Evolutionary conservation across 129 eudicot species (phyloP).

Genomic region (Flaveria trinervia): DNA sequence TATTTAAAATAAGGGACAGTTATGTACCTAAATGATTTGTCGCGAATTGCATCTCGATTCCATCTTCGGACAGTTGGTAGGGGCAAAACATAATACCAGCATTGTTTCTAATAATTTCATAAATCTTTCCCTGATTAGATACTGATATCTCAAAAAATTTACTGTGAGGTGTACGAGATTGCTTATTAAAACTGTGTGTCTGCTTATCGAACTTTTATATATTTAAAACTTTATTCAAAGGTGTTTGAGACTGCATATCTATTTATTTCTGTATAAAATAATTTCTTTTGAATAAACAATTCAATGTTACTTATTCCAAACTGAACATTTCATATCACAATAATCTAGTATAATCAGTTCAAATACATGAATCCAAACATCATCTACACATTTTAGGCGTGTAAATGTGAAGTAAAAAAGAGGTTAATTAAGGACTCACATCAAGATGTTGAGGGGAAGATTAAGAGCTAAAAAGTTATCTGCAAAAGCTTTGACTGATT

Average conservation of each 20-base stretch:
- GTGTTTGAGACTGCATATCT: background rate
- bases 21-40: slow-evolving; percentile 75
- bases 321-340: background rate
- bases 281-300: background rate
- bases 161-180: background rate
- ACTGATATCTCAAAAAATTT: background rate
- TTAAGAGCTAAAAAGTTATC: slow-evolving; percentile 59
- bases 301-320: background rate
- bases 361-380: slow-evolving; percentile 1
- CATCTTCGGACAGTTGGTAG: slow-evolving; percentile 75
- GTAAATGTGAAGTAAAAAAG: slow-evolving; percentile 6
- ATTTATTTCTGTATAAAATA: background rate
- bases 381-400: background rate
- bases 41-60: slow-evolving; percentile 87
- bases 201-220: background rate
- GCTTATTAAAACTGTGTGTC: background rate
- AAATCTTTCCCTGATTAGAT: slow-evolving; percentile 8
- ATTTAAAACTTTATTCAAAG: background rate
- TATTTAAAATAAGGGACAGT: background rate
- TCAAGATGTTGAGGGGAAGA: slow-evolving; percentile 84
- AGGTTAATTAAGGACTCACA: slow-evolving; percentile 39
- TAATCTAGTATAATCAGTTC: background rate
- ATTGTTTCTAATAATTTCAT: slow-evolving; percentile 65
- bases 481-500: slow-evolving; percentile 66
- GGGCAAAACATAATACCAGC: slow-evolving; percentile 98